Evolutionary conservation across 164 flowering plant species (phyloP), one percentile per base, ranked within the genome.

Genomic region (Sedum album): DNA sequence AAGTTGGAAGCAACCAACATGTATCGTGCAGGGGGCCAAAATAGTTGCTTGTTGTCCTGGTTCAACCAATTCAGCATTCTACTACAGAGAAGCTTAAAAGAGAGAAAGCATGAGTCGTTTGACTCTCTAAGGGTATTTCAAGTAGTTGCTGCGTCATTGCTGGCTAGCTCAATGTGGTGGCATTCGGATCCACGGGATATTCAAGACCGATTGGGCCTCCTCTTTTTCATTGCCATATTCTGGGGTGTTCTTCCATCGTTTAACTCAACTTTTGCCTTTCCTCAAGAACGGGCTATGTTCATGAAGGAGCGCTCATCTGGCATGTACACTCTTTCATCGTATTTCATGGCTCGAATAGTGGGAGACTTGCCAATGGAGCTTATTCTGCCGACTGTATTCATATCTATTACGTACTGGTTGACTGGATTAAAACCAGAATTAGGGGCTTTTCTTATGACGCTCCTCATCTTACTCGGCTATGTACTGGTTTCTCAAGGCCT

Each of bases 81-180:
- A 35, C 82, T 90, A 28, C 87, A 82, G 62, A 78, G 98, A 65
- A 79, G 89, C 75, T 79, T 93, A 66, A 87, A 82, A 60, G 98
- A 88, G 70, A 69, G 96, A 55, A 84, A 75, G 66, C 89, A 93
- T 69, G 98, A 90, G 64, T 71, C 91, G 13, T 90, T 88, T 79
- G 79, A 85, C 76, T 69, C 82, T 3, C 78, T 90, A 0, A 68
- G 89, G 49, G 85, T 93, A 44, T 83, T 86, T 73, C 98, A 93
- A 73, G 96, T 93, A 11, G 30, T 87, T 7, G 73, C 84, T 0
- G 89, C 93, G 0, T 79, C 95, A 0, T 0, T 87, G 0, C 30
- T 93, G 26, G 83, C 87, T 0, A 91, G 95, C 2, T 68, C 77
- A 15, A 86, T 93, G 88, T 93, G 98, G 98, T 93, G 96, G 95